Percentiles rank a stretch among this genome's conserved stretches.
Conservation (phyloP, 805 yeast species). For the Clavispora vitiphila region DNA sequence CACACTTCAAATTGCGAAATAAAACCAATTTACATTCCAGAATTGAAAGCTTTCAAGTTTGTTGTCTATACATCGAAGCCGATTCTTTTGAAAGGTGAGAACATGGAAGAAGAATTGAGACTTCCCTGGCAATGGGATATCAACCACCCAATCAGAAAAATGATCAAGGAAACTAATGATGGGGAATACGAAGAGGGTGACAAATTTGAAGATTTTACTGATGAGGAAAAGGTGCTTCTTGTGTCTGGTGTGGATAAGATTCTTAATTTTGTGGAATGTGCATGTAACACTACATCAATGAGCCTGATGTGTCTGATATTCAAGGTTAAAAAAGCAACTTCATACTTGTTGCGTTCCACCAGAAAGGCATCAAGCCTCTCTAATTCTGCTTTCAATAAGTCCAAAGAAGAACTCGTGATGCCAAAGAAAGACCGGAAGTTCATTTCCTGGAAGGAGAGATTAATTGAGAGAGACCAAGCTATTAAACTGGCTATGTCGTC, state of each 20-base stretch:
- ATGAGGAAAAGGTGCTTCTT: slow-evolving; percentile 49
- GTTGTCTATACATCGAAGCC: slow-evolving; percentile 52
- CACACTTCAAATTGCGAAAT: slow-evolving; percentile 64
- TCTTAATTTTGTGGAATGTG: slow-evolving; percentile 60
- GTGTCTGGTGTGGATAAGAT: slow-evolving; percentile 61
- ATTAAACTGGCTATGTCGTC: slow-evolving; percentile 17
- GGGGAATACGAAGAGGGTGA: slow-evolving; percentile 22
- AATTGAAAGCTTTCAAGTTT: slow-evolving; percentile 43
- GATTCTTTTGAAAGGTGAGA: slow-evolving; percentile 32
- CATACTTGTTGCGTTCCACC: slow-evolving; percentile 55
- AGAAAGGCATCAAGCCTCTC: slow-evolving; percentile 44
- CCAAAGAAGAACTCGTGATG: slow-evolving; percentile 34
- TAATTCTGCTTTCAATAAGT: slow-evolving; percentile 29
- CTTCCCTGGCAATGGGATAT: slow-evolving; percentile 88
- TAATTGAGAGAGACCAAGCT: slow-evolving; percentile 25
- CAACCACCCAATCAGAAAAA: slow-evolving; percentile 63
- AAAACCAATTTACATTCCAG: slow-evolving; percentile 40
- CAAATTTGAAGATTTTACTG: slow-evolving; percentile 51
- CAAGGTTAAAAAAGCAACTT: slow-evolving; percentile 58
- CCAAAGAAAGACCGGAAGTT: slow-evolving; percentile 27
- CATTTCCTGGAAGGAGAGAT: slow-evolving; percentile 34
- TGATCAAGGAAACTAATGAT: slow-evolving; percentile 29
- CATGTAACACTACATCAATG: slow-evolving; percentile 41
- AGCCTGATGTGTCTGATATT: slow-evolving; percentile 48
- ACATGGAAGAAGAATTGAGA: slow-evolving; percentile 56